Base-by-base conservation (phyloP, 352 stramenopile species). In the Aphanomyces cochlioides region DNA sequence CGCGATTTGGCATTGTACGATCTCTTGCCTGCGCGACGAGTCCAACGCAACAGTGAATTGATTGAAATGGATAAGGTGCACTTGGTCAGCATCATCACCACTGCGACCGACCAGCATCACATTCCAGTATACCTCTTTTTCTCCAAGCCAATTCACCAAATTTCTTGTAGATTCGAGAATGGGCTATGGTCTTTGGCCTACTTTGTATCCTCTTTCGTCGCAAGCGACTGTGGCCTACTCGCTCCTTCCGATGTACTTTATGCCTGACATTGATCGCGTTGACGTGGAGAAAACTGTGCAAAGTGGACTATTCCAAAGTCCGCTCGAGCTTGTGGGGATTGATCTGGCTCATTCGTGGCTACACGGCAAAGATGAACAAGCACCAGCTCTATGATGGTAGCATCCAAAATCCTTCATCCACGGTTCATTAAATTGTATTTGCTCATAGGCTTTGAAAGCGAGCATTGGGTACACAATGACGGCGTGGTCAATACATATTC, bases 41-140 rank as follows among this genome's bases (percentile, higher is more conserved):
- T 91, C 43, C 73, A 77, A 47, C 81, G 75, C 61, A 91, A 91
- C 37, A 77, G 74, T 38, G 67, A 77, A 47, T 73, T 91, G 12
- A 34, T 79, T 21, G 69, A 90, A 61, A 70, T 70, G 64, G 64
- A 70, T 10, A 75, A 79, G 69, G 56, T 86, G 28, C 79, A 83
- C 54, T 74, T 91, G 36, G 66, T 91, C 21, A 91, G 84, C 74
- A 90, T 92, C 61, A 78, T 82, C 17, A 92, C 85, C 34, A 91
- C 78, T 0, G 81, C 85, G 10, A 64, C 39, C 12, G 72, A 70
- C 54, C 75, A 89, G 57, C 60, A 82, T 5, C 80, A 80, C 0
- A 65, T 78, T 5, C 45, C 73, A 0, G 81, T 89, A 60, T 2
- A 28, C 36, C 39, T 41, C 43, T 50, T 50, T 50, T 7, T 37